Evolutionary conservation across 1,284 basidiomycete species (phyloP).

Genomic region (Somion occarium): DNA sequence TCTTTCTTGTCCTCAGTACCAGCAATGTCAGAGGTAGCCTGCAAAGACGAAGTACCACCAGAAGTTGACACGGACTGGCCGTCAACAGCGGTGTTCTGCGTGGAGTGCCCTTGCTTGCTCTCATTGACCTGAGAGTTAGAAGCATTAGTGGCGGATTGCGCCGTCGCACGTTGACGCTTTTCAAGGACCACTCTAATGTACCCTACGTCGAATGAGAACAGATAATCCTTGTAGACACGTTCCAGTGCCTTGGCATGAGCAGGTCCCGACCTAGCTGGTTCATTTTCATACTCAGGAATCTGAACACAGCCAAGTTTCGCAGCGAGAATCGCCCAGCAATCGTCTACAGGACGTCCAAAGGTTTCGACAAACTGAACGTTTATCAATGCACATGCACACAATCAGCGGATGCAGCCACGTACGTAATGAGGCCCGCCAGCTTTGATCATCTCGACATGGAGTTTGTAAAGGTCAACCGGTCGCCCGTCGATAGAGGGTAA

Average conservation of each 20-base stretch:
- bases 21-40: constrained; percentile 2
- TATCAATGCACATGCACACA: too few species aligned
- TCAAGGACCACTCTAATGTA: constrained; percentile 38
- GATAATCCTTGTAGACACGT: constrained; percentile 54
- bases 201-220: constrained; percentile 51
- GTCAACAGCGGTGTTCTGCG: neutral
- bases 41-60: too few species aligned
- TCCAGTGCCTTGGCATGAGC: constrained; percentile 53
- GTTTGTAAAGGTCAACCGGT: constrained; percentile 47
- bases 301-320: constrained; percentile 58
- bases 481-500: constrained; percentile 45
- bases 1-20: constrained; percentile 24
- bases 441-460: constrained; percentile 54
- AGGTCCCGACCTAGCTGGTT: constrained; percentile 56
- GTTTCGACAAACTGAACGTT: too few species aligned
- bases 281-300: constrained; percentile 49
- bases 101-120: neutral
- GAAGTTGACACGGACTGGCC: neutral
- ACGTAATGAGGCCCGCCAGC: constrained; percentile 51
- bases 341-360: constrained; percentile 41
- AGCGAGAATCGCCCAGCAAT: constrained; percentile 62
- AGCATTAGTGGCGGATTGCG: constrained; percentile 3
- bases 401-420: too few species aligned
- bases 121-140: constrained; percentile 4
- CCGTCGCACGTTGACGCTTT: constrained; percentile 49